Evolutionary conservation across 768 basidiomycete species (phyloP), one percentile per base, ranked within the genome.

Genomic region (Boletales sp.): DNA sequence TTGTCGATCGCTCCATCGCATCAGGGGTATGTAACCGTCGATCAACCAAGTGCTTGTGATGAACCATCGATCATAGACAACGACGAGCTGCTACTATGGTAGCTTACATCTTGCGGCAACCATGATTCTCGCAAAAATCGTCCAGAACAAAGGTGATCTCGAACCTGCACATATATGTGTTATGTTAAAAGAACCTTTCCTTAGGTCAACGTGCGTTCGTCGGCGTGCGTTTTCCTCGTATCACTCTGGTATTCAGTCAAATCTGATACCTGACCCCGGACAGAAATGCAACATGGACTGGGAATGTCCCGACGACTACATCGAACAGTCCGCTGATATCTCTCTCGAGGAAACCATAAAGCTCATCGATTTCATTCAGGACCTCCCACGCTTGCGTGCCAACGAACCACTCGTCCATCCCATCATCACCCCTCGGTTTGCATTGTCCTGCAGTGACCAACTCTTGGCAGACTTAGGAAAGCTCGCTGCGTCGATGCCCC

Each of bases 351-450:
- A 76, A 41, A 94, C 94, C 0, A 64, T 71, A 39, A 71, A 73
- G 14, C 74, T 94, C 25, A 84, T 98, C 54, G 50, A 72, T 0
- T 71, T 94, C 70, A 85, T 96, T 60, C 80, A 79, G 35, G 63
- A 76, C 5, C 69, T 91, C 43, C 66, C 78, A 3, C 62, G 66
- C 10, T 59, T 69, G 21, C 55, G 61, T 19, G 54, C 59, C 21
- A 61, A 64, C 40, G 72, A 76, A 50, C 75, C 81, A 2, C 81
- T 94, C 8, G 87, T 98, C 11, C 88, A 89, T 49, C 95, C 95
- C 7, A 83, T 93, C 60, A 71, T 97, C 38, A 97, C 95, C 0
- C 95, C 95, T 13, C 88, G 95, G n/a, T 98, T 97, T 66, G 95
- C 95, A 21, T 86, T 97, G 51, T 84, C 90, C 10, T 95, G 93